Evolutionary conservation across 2,329 filamentous ascomycete genomes (phyloP).

Genomic region (Ophiostoma piceae): DNA sequence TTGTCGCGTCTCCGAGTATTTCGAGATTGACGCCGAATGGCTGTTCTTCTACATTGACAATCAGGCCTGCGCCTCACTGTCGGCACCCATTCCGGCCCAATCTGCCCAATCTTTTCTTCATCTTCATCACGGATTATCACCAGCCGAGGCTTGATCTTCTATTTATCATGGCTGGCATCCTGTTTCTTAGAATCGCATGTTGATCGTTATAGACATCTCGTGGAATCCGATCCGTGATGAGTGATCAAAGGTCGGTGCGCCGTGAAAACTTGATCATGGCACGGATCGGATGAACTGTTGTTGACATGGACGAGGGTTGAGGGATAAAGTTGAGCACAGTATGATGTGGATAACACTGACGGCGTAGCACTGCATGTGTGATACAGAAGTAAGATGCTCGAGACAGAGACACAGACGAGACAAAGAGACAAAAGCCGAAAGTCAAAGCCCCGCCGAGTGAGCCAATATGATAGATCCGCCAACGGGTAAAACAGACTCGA

Average conservation of each 20-base stretch:
- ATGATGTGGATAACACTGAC: too few species aligned
- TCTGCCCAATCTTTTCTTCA: not conserved
- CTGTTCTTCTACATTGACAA: not conserved
- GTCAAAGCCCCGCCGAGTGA: not conserved
- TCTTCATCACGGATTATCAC: too few species aligned
- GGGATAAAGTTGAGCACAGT: not conserved
- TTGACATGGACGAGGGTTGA: not conserved
- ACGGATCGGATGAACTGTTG: not conserved
- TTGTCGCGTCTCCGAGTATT: too few species aligned
- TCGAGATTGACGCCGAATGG: too few species aligned
- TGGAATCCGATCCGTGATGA: not conserved
- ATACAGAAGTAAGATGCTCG: not conserved
- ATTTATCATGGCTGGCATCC: not conserved
- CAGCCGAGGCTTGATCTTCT: not conserved
- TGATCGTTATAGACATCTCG: not conserved
- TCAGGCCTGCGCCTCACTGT: not conserved
- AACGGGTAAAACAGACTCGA: too few species aligned
- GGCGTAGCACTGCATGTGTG: not conserved
- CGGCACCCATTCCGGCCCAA: not conserved
- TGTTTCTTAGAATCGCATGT: not conserved
- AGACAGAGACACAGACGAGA: not conserved
- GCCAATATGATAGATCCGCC: not conserved
- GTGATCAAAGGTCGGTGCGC: not conserved
- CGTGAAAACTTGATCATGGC: not conserved
- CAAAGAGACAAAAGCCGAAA: not conserved